A percentile compares a stretch with the other conserved stretches of the same genome.
Conservation (phyloP, 1,284 basidiomycete species). For the Puccinia coronata region DNA sequence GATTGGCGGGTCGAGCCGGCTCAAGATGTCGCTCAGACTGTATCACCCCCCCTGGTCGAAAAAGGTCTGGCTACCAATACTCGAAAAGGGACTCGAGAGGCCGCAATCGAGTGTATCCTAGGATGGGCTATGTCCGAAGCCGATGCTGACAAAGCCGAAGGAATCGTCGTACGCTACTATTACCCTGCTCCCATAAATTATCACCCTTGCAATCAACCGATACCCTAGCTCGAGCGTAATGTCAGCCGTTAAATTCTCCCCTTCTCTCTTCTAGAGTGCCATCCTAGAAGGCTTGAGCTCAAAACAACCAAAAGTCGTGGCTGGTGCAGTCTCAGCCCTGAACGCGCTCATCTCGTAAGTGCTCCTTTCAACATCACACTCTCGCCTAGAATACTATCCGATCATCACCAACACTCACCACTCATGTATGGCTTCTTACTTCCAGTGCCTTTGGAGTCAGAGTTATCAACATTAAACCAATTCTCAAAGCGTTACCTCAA, state of each 20-base stretch:
- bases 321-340: slow-evolving; percentile 75
- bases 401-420: neutral
- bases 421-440: slow-evolving; percentile 45
- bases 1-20: slow-evolving; percentile 84
- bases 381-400: neutral
- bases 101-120: slow-evolving; percentile 23
- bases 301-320: slow-evolving; percentile 93
- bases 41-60: slow-evolving; percentile 85
- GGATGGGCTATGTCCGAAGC: slow-evolving; percentile 65
- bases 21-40: slow-evolving; percentile 72
- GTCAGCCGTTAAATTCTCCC: neutral
- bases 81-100: slow-evolving; percentile 26
- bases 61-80: slow-evolving; percentile 79
- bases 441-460: slow-evolving; percentile 78
- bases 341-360: slow-evolving; percentile 73
- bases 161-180: slow-evolving; percentile 83
- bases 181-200: too few relatives aligned
- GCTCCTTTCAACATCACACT: neutral
- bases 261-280: slow-evolving; percentile 66
- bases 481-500: slow-evolving; percentile 88
- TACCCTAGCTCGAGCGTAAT: neutral
- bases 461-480: slow-evolving; percentile 70
- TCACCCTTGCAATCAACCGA: neutral
- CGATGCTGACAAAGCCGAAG: slow-evolving; percentile 78
- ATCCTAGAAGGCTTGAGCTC: slow-evolving; percentile 79